Conservation (phyloP, 73 alveolate species). For the Tetrahymena malaccensis region DNA sequence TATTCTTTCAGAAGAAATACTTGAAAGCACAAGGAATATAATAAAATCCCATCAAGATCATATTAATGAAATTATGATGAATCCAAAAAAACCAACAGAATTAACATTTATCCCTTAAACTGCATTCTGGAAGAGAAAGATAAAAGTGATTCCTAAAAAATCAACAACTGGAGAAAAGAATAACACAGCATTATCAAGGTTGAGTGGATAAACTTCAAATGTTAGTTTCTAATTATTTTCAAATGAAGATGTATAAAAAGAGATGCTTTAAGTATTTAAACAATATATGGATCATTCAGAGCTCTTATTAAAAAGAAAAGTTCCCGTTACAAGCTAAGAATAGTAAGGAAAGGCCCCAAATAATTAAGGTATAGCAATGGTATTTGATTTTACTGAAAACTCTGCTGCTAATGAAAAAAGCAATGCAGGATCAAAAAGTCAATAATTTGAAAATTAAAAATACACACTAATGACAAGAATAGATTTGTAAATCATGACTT, state of each 20-base stretch:
- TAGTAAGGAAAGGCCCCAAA: neutral
- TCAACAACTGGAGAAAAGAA: neutral
- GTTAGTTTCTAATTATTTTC: neutral
- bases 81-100: neutral
- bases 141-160: neutral
- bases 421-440: neutral
- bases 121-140: neutral
- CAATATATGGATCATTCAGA: neutral
- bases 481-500: neutral
- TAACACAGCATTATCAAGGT: neutral
- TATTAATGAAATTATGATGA: neutral
- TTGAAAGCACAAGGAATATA: neutral
- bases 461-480: neutral
- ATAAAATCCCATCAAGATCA: neutral
- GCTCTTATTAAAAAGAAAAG: neutral
- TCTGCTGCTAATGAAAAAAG: neutral
- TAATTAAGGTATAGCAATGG: neutral
- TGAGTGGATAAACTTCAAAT: neutral
- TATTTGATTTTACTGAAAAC: neutral
- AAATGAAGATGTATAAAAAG: neutral
- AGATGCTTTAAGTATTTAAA: neutral
- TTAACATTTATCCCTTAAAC: neutral
- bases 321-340: neutral
- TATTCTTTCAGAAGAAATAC: neutral
- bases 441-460: neutral